These are phyloP conservation scores for Neurospora sublineolata DNA, from an alignment of 495 filamentous ascomycete species.

Conservation along the genomic window DNA sequence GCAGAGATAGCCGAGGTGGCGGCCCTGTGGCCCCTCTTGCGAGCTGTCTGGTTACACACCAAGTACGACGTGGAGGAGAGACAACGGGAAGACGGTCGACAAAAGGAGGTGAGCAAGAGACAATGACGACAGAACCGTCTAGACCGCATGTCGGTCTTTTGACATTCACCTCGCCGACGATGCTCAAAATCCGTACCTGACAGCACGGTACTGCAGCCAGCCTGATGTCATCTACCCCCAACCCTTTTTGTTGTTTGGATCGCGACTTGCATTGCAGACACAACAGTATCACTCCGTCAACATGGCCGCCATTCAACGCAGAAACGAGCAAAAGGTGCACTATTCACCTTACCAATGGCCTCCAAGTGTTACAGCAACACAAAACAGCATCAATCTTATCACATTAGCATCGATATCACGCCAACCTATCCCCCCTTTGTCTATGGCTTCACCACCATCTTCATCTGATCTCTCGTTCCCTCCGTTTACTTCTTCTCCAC, in stretches of 20 bases:
- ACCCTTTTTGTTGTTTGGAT: not conserved
- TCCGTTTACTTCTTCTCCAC: not conserved
- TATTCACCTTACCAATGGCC: not conserved
- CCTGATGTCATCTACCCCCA: not conserved
- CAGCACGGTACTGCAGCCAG: not conserved
- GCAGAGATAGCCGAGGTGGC: not conserved
- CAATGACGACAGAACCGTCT: not conserved
- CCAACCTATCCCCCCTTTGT: not conserved
- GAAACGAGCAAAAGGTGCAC: not conserved
- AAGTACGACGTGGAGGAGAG: not conserved
- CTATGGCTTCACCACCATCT: not conserved
- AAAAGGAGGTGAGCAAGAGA: not conserved
- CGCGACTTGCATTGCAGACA: not conserved
- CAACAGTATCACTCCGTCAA: not conserved
- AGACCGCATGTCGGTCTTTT: not conserved
- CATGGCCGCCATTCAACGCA: not conserved
- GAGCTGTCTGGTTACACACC: not conserved
- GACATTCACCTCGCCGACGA: not conserved
- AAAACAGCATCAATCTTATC: not conserved
- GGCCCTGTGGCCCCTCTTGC: not conserved
- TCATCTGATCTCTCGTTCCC: not conserved
- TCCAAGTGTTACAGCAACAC: not conserved
- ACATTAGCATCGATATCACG: not conserved
- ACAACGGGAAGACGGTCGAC: not conserved
- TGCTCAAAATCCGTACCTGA: not conserved